Conservation (phyloP, 345 rosid genomes). For the Pistacia vera region DNA sequence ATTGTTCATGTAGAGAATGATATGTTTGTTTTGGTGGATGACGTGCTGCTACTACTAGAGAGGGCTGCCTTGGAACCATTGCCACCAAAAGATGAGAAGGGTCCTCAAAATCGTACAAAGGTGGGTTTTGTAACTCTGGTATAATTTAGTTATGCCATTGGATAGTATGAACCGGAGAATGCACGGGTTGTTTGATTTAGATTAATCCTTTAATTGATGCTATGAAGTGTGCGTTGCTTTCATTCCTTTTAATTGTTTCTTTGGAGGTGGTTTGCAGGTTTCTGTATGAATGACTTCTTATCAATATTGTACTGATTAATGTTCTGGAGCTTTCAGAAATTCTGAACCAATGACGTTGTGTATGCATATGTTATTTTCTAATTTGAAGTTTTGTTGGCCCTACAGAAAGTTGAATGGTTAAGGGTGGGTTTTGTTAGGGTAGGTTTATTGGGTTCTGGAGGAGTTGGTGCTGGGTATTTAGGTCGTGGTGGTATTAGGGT, state of each 20-base stretch:
- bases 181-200: constrained; percentile 6
- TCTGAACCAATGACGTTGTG: not conserved
- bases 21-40: constrained; percentile 80
- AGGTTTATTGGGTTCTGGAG: no score
- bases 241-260: not conserved
- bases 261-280: not conserved
- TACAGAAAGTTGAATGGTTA: no score
- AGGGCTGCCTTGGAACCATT: constrained; percentile 86
- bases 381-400: no score
- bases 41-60: constrained; percentile 67
- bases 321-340: no score
- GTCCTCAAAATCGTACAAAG: constrained; percentile 81
- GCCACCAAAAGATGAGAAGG: constrained; percentile 88
- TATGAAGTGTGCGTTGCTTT: not conserved
- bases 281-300: not conserved
- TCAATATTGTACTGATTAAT: no score
- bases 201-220: not conserved
- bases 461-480: no score
- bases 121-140: constrained; percentile 35
- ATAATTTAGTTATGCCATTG: not conserved
- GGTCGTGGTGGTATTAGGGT: no score
- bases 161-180: not conserved
- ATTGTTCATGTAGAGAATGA: constrained; percentile 74
- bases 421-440: no score
- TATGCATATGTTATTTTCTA: not conserved